A percentile compares a stretch with the other conserved stretches of the same genome.
These are phyloP conservation scores for Diaporthe ampelina DNA, from an alignment of 2,329 filamentous ascomycete species.

Conservation along the genomic window DNA sequence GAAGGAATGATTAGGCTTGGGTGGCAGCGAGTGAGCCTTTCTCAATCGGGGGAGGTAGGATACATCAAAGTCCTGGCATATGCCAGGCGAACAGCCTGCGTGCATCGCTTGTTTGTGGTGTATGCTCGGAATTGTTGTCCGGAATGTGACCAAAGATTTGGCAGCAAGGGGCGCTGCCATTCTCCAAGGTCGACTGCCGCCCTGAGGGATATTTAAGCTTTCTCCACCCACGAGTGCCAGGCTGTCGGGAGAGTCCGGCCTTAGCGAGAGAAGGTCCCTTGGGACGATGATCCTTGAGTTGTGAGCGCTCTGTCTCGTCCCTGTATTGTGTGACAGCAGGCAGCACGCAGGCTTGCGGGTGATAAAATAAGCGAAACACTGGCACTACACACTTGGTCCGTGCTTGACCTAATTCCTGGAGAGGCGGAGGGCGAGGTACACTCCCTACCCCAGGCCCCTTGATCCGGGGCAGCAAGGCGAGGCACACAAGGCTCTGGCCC, in stretches of 20 bases:
- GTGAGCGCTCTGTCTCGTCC: not conserved
- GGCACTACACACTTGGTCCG: not conserved
- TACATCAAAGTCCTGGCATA: not conserved
- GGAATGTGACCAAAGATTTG: not conserved
- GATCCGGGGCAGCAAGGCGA: constrained; percentile 5
- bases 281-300: constrained; percentile 18
- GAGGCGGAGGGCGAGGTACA: not conserved
- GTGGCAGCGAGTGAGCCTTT: not conserved
- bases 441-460: not conserved
- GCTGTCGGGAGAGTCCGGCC: constrained; percentile 31
- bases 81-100: not conserved
- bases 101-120: not conserved
- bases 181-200: constrained; percentile 21
- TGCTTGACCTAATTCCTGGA: not conserved
- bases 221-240: constrained; percentile 13
- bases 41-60: too few relatives aligned
- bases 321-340: not conserved
- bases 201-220: constrained; percentile 35
- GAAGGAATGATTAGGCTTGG: too few relatives aligned
- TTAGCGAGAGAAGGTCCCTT: constrained; percentile 15
- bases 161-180: not conserved
- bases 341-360: not conserved
- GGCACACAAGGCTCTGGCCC: not conserved
- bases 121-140: too few relatives aligned
- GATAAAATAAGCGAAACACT: not conserved